These are phyloP conservation scores for Ceratocystis ficicola DNA, from an alignment of 2,329 filamentous ascomycete genomes.

Conservation along the genomic window DNA sequence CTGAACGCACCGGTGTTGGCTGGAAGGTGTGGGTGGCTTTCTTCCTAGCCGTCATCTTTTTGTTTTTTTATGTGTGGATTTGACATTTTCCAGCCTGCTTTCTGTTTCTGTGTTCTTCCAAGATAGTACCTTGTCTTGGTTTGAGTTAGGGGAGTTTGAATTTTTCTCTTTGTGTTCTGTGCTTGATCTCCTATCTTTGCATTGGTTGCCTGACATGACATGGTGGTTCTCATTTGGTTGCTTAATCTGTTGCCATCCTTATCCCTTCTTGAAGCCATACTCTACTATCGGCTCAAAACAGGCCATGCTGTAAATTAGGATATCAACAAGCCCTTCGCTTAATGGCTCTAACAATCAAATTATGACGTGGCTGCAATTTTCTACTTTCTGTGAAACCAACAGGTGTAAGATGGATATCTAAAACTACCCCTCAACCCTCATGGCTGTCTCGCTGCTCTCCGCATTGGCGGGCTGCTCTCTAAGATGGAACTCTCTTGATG, in stretches of 20 bases:
- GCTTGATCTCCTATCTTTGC: neutral
- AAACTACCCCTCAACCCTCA: neutral
- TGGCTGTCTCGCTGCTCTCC: conserved; percentile 13
- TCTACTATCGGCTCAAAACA: neutral
- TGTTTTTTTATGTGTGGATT: conserved; percentile 91
- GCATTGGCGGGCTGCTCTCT: conserved; percentile 38
- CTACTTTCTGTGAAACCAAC: too few species aligned
- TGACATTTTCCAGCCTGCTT: conserved; percentile 29
- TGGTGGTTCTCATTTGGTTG: neutral
- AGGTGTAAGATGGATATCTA: too few species aligned
- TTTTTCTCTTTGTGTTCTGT: neutral
- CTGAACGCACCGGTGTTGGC: conserved; percentile 80
- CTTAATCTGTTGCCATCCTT: neutral
- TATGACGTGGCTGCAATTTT: neutral
- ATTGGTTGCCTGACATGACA: neutral
- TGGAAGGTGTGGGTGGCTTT: conserved; percentile 93
- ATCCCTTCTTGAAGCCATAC: neutral
- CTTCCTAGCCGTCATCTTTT: conserved; percentile 65
- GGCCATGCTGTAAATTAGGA: neutral
- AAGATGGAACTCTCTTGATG: conserved; percentile 46
- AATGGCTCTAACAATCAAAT: neutral
- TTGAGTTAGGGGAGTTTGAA: neutral
- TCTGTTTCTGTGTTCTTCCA: neutral
- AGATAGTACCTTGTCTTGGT: neutral
- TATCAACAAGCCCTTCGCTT: neutral